Conservation (phyloP, 164 flowering plant genomes). For the Vitis amurensis region DNA sequence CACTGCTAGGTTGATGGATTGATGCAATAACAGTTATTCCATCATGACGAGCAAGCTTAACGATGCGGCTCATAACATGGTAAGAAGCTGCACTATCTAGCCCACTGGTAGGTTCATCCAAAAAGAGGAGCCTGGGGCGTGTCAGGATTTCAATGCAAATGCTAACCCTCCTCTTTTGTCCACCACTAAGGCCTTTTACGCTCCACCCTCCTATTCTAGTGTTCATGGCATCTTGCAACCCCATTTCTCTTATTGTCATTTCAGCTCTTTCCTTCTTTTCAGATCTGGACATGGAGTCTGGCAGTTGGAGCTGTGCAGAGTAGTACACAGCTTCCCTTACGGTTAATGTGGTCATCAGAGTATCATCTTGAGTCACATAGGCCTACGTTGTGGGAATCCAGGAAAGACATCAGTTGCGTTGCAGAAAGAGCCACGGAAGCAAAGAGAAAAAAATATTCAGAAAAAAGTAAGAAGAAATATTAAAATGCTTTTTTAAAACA, state of each 20-base stretch:
- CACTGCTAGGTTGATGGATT: slow-evolving; percentile 35
- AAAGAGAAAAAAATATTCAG: no score
- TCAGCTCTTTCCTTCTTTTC: slow-evolving; percentile 32
- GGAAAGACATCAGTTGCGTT: no score
- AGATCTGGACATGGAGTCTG: slow-evolving; percentile 27
- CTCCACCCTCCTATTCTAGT: slow-evolving; percentile 34
- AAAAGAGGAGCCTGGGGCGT: slow-evolving; percentile 28
- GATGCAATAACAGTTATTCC: slow-evolving; percentile 29
- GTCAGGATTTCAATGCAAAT: slow-evolving; percentile 33
- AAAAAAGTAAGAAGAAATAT: no score
- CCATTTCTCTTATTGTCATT: slow-evolving; percentile 29
- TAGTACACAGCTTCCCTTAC: slow-evolving; percentile 35
- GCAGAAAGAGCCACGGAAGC: no score
- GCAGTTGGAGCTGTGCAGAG: slow-evolving; percentile 38
- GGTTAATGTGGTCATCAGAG: slow-evolving; percentile 29
- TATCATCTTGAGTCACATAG: slow-evolving; percentile 39
- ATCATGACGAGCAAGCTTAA: slow-evolving; percentile 15
- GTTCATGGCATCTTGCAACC: slow-evolving; percentile 23
- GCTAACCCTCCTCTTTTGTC: slow-evolving; percentile 35
- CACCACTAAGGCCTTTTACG: slow-evolving; percentile 28
- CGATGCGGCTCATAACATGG: slow-evolving; percentile 28
- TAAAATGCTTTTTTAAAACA: no score
- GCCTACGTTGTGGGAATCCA: slow-evolving; percentile 14
- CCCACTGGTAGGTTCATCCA: slow-evolving; percentile 39
- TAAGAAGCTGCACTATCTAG: slow-evolving; percentile 36